Percentiles rank a stretch among this genome's conserved stretches.
These are phyloP conservation scores for Kodamaea fungicola DNA, from an alignment of 1,139 yeast genomes.

Conservation along the genomic window DNA sequence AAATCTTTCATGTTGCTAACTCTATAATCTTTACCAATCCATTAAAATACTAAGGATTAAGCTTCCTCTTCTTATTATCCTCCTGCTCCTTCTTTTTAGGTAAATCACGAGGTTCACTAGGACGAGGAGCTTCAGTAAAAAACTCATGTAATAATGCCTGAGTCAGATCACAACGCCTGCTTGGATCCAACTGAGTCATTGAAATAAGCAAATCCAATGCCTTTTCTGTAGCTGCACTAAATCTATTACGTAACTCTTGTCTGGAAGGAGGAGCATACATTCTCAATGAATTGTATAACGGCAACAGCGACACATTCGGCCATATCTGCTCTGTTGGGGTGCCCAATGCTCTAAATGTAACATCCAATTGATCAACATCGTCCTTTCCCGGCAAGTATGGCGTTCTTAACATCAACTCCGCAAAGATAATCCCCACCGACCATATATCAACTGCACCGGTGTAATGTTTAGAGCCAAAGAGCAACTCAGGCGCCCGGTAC, in stretches of 20 bases:
- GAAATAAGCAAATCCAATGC: conserved; percentile 76
- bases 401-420: conserved; percentile 89
- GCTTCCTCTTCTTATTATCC: conserved; percentile 17
- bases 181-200: conserved; percentile 78
- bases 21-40: no score
- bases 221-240: conserved; percentile 86
- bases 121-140: conserved; percentile 71
- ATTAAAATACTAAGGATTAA: conserved; percentile 1
- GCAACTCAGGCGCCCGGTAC: conserved; percentile 93
- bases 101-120: conserved; percentile 67
- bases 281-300: conserved; percentile 66
- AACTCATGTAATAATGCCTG: conserved; percentile 65
- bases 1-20: no score
- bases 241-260: conserved; percentile 75
- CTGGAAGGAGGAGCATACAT: conserved; percentile 83
- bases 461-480: conserved; percentile 86
- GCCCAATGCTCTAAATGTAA: conserved; percentile 91
- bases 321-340: conserved; percentile 91
- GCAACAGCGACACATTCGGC: conserved; percentile 85
- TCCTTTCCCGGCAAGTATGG: conserved; percentile 94
- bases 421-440: conserved; percentile 95
- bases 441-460: conserved; percentile 88
- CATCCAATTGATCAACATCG: conserved; percentile 84
- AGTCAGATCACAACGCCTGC: conserved; percentile 63
- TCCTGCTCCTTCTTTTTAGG: conserved; percentile 47